Evolutionary conservation across 768 basidiomycete species (phyloP), one percentile per base, ranked within the genome.

Genomic region (Tremella yokohamensis): DNA sequence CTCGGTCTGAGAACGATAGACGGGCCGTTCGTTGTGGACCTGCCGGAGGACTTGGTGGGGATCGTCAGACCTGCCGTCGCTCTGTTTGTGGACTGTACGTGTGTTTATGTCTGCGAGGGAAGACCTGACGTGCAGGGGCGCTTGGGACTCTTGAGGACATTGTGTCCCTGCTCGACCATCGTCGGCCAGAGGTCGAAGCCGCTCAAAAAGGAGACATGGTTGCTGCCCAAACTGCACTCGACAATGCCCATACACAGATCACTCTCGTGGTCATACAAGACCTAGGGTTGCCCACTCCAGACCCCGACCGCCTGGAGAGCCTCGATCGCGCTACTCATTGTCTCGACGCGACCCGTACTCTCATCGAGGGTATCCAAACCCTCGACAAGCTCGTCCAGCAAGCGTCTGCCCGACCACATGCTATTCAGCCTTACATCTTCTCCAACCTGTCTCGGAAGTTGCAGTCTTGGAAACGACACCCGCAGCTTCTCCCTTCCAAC

Each of bases 301-400:
- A 37, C 12, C 22, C 49, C n/a, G 49, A 50, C 13, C 48, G 56
- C 15, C 25, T 57, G n/a, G 56, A 15, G 2, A 25, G 22, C 16
- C 37, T 57, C 26, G 56, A 57, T 20, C 16, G 56, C 16, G 56
- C 56, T 6, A 57, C 56, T 7, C 56, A 57, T 40, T 57, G 56
- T 22, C 38, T 57, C 9, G 56, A 57, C 24, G 49, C 56, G 9
- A 39, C 29, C 26, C 25, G 49, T 2, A 29, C 29, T 16, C 39
- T 57, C 49, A 40, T 22, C 18, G 8, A 16, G 9, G 39, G 19
- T 19, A 49, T 38, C 26, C 48, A 1, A 15, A 22, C 20, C 19
- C 48, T 56, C 29, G 48, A 49, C 24, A 19, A 3, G 20, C 37
- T 56, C 25, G 47, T 40, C 20, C n/a, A 18, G 24, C 16, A 25